Conservation (phyloP, 1,139 yeast species). For the Fermentozyma sake region DNA sequence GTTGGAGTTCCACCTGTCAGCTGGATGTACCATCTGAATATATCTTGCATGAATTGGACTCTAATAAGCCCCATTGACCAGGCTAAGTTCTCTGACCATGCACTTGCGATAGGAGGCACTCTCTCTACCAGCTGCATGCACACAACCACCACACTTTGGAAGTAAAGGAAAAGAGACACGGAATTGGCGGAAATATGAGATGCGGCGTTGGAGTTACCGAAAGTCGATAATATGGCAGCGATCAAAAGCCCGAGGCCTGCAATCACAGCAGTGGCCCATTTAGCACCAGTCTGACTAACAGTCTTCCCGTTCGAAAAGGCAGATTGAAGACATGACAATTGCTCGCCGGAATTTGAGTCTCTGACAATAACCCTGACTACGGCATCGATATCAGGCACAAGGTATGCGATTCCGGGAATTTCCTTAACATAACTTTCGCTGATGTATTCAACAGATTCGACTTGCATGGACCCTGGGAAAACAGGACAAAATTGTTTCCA, state of each 20-base stretch:
- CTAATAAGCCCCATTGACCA: conserved; percentile 84
- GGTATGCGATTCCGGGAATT: conserved; percentile 70
- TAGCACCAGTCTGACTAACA: conserved; percentile 69
- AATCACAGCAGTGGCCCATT: conserved; percentile 80
- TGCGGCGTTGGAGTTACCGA: conserved; percentile 77
- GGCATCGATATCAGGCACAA: conserved; percentile 78
- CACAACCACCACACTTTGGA: conserved; percentile 72
- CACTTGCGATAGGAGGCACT: conserved; percentile 74
- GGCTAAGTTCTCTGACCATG: conserved; percentile 78
- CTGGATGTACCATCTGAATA: conserved; percentile 78
- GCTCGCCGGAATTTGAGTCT: conserved; percentile 32
- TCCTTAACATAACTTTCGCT: conserved; percentile 36
- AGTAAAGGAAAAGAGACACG: conserved; percentile 66
- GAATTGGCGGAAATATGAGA: conserved; percentile 75
- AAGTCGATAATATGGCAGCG: conserved; percentile 64
- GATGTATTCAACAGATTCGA: conserved; percentile 62
- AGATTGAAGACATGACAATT: conserved; percentile 66
- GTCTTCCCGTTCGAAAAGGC: conserved; percentile 69
- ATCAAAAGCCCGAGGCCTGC: conserved; percentile 74
- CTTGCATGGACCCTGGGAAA: conserved; percentile 64
- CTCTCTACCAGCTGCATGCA: conserved; percentile 69
- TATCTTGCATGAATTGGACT: conserved; percentile 65
- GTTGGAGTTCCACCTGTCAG: conserved; percentile 74
- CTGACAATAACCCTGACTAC: conserved; percentile 51
- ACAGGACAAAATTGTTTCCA: conserved; percentile 83